Percentiles rank a stretch among this genome's conserved stretches.
These are phyloP conservation scores for Yamagishiella unicocca DNA, from an alignment of 139 green algal species.

Conservation along the genomic window DNA sequence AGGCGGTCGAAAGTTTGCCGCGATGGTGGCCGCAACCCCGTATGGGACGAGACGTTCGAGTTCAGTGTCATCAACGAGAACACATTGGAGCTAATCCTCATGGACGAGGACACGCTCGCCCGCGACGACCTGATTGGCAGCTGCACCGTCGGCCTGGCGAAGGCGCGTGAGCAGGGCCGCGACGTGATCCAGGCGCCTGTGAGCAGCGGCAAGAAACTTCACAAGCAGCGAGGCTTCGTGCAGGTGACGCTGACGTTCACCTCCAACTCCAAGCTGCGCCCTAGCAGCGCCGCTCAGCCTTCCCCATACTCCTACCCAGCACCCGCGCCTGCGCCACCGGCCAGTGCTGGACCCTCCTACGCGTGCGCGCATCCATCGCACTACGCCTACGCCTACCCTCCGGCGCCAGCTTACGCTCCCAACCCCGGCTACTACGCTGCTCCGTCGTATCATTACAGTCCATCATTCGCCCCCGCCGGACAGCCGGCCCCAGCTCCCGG, in stretches of 20 bases:
- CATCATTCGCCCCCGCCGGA: neutral
- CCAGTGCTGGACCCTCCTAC: neutral
- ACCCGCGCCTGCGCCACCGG: neutral
- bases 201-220: neutral
- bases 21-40: slow-evolving; percentile 15
- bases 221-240: slow-evolving; percentile 39
- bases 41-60: slow-evolving; percentile 32
- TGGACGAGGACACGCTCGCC: slow-evolving; percentile 32
- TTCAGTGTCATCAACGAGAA: slow-evolving; percentile 52
- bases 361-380: neutral
- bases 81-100: slow-evolving; percentile 12
- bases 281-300: neutral
- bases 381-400: neutral
- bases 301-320: slow-evolving; percentile 17
- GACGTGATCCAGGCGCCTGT: slow-evolving; percentile 9
- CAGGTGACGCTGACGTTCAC: slow-evolving; percentile 27
- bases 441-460: neutral
- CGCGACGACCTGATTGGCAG: slow-evolving; percentile 41
- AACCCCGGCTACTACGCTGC: neutral
- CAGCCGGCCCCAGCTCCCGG: neutral
- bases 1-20: neutral
- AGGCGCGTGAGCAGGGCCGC: neutral
- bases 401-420: neutral
- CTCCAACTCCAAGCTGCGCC: slow-evolving; percentile 23
- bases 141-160: slow-evolving; percentile 17